Evolutionary conservation across 1,284 basidiomycete species (phyloP), one percentile per base, ranked within the genome.

Genomic region (Apiotrichum veenhuisii): DNA sequence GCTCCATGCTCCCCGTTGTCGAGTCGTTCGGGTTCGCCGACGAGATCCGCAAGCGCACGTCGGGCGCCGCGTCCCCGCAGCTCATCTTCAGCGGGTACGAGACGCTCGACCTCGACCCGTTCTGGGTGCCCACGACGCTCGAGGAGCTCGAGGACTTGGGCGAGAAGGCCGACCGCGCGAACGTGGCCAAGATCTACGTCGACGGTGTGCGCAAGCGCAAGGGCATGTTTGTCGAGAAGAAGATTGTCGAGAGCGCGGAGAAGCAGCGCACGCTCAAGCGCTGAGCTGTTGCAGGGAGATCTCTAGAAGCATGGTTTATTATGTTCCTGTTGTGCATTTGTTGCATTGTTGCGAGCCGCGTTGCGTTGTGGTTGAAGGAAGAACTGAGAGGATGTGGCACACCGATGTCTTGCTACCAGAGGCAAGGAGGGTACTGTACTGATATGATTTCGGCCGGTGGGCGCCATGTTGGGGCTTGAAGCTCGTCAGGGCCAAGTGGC

Each of bases 1-100:
- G 87, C 9, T 88, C 94, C 0, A 79, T 94, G 60, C 77, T 98
- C n/a, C 95, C 96, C 3, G 93, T 98, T 3, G 90, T 96, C 15
- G 95, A 98, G 76, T 90, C 87, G 76, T 98, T 98, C 72, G 95
- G 96, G 0, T 98, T 99, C 71, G 91, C 94, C 23, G 92, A 96
- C 76, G 93, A 98, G 70, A 96, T 99, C 65, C 86, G 96, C 51
- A 98, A 93, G 72, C 83, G 90, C 26, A 98, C 96, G 0, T 96
- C 92, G 0, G 96, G 96, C 5, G 94, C 94, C 5, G 96, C 96
- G 1, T 93, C 88, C 61, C 95, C 96, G 0, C 96, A 98, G 73
- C 82, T 99, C 27, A 90, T 98, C 64, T 98, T 99, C 77, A 89
- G 87, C 74, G 95, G 95, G 82, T 92, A 79, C 75, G 90, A 95